phyloP scores from a whole-genome alignment of 768 basidiomycete species.

The Coprinopsis sp. region DNA sequence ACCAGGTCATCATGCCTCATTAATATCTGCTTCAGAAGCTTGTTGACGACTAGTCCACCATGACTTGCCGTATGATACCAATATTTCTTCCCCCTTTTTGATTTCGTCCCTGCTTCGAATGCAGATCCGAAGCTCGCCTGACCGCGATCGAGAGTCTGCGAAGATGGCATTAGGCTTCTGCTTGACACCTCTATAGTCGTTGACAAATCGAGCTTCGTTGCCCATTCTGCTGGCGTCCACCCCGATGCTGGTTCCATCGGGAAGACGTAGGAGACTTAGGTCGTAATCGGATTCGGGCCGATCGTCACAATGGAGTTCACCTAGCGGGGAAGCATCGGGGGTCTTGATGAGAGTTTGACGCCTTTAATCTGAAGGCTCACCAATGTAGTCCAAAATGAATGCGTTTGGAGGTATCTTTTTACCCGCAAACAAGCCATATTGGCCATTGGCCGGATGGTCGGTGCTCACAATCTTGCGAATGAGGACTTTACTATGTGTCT shows the following conservation, averaged over 20 bases:
- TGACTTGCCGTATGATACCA: constrained; percentile 84
- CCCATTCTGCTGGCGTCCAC: constrained; percentile 73
- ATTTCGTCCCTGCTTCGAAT: constrained; percentile 66
- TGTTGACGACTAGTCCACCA: constrained; percentile 63
- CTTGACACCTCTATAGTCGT: constrained; percentile 83
- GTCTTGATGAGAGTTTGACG: neutral
- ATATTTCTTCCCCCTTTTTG: constrained; percentile 76
- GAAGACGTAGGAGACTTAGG: constrained; percentile 65
- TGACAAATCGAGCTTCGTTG: constrained; percentile 86
- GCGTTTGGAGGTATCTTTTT: constrained; percentile 63
- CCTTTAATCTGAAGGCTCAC: constrained; percentile 18
- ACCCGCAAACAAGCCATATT: constrained; percentile 75
- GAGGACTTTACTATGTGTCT: constrained; percentile 30
- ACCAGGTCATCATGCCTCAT: neutral
- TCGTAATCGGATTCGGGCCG: constrained; percentile 81
- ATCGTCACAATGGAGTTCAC: constrained; percentile 78
- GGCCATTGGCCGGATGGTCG: constrained; percentile 73
- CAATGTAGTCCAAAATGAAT: constrained; percentile 74
- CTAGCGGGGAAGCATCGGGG: constrained; percentile 26
- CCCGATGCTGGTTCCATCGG: constrained; percentile 60
- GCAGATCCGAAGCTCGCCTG: constrained; percentile 71
- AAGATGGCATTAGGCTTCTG: constrained; percentile 69
- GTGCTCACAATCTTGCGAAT: constrained; percentile 54
- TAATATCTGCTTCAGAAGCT: neutral
- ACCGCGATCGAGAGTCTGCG: constrained; percentile 44